These are phyloP conservation scores for Ocimum tenuiflorum DNA, from an alignment of 257 asterid genomes.

Conservation along the genomic window DNA sequence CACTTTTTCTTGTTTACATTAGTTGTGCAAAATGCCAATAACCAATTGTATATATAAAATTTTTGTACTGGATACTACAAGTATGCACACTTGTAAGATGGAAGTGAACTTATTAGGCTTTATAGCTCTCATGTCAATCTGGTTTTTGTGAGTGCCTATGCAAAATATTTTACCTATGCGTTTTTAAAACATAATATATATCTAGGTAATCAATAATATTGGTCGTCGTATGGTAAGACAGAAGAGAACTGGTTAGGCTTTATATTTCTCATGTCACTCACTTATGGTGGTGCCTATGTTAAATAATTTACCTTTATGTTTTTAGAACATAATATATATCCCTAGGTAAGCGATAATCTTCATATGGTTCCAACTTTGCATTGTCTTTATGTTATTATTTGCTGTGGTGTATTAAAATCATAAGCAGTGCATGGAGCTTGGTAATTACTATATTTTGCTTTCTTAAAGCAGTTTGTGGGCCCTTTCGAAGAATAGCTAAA, in stretches of 20 bases:
- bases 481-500: neutral
- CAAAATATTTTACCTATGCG: neutral
- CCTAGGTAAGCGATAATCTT: neutral
- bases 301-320: neutral
- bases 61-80: constrained; percentile 24
- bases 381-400: neutral
- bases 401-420: neutral
- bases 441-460: constrained; percentile 7
- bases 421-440: neutral
- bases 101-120: neutral
- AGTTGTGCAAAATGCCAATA: neutral
- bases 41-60: neutral
- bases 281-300: too few species aligned
- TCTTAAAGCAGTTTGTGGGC: neutral
- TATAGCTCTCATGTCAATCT: too few species aligned
- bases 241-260: too few species aligned
- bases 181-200: too few species aligned
- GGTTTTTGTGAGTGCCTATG: neutral
- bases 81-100: neutral
- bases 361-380: too few species aligned
- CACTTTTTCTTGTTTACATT: neutral
- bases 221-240: too few species aligned
- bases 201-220: too few species aligned
- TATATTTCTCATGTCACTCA: too few species aligned
- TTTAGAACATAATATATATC: neutral